Evolutionary conservation across 2,329 filamentous ascomycete species (phyloP).

Genomic region (Scopulariopsis brevicaulis): DNA sequence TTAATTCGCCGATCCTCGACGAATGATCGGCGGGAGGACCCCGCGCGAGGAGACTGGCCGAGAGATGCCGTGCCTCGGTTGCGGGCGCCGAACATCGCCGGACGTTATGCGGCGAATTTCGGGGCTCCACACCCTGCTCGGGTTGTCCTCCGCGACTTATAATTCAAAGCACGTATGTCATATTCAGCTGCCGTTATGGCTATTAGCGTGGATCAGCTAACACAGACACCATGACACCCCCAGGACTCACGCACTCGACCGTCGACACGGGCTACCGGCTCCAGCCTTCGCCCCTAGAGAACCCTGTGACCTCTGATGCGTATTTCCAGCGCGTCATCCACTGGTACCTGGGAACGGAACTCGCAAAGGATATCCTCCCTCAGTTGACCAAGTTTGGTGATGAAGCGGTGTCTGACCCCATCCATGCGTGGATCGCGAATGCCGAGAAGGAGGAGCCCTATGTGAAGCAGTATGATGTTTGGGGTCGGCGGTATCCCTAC

Average conservation of each 20-base stretch:
- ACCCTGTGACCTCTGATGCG: neutral
- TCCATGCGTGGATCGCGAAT: slow-evolving; percentile 6
- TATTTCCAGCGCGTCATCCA: neutral
- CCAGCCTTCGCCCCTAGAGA: neutral
- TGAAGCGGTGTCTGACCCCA: neutral
- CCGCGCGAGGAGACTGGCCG: neutral
- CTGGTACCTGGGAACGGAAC: neutral
- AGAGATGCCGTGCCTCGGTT: neutral
- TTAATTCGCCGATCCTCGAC: neutral
- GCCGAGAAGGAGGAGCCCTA: slow-evolving; percentile 7
- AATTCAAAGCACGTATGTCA: too few species aligned
- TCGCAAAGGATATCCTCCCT: neutral
- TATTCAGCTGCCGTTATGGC: too few species aligned
- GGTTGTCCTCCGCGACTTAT: neutral
- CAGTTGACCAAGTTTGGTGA: neutral
- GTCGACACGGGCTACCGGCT: neutral
- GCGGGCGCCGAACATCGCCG: too few species aligned
- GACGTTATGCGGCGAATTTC: too few species aligned
- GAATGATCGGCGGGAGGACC: neutral
- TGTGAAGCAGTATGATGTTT: slow-evolving; percentile 7
- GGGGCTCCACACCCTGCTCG: too few species aligned
- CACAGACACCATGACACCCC: neutral
- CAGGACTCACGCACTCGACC: neutral
- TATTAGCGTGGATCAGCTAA: too few species aligned
- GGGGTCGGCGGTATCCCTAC: slow-evolving; percentile 5